A percentile compares a stretch with the other conserved stretches of the same genome.
These are phyloP conservation scores for Hordeum marinum DNA, from an alignment of 176 grass and related monocot species.

Conservation along the genomic window DNA sequence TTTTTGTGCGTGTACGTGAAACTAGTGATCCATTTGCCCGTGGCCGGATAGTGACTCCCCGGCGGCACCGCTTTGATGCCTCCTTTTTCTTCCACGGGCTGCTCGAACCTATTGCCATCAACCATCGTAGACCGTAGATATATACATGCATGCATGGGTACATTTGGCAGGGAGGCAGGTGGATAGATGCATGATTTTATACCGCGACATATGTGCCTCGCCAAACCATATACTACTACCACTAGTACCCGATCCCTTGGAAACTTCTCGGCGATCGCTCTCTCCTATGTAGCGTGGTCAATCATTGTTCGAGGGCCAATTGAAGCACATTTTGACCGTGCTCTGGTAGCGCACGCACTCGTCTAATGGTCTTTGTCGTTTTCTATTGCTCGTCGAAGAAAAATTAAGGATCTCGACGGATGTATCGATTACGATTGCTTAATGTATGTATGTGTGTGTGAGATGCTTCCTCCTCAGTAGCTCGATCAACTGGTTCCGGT, in stretches of 20 bases:
- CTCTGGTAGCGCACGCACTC: neutral
- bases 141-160: neutral
- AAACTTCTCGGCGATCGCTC: conserved; percentile 16
- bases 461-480: neutral
- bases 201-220: neutral
- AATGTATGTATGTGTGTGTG: neutral
- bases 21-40: neutral
- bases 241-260: neutral
- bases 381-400: neutral
- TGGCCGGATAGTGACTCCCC: conserved; percentile 32
- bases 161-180: conserved; percentile 6
- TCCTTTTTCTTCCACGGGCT: conserved; percentile 23
- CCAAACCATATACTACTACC: neutral
- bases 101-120: neutral
- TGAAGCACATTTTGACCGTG: conserved; percentile 32
- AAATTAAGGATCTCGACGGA: neutral
- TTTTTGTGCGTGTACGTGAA: conserved; percentile 33
- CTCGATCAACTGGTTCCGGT: neutral
- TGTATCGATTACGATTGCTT: neutral
- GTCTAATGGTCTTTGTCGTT: neutral
- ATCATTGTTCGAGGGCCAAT: conserved; percentile 17
- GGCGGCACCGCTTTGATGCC: conserved; percentile 44
- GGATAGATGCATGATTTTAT: neutral
- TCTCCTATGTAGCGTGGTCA: neutral
- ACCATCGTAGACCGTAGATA: neutral